A percentile compares a stretch with the other conserved stretches of the same genome.
phyloP scores from a whole-genome alignment of 208 protist species.

The Leishmania guyanensis region DNA sequence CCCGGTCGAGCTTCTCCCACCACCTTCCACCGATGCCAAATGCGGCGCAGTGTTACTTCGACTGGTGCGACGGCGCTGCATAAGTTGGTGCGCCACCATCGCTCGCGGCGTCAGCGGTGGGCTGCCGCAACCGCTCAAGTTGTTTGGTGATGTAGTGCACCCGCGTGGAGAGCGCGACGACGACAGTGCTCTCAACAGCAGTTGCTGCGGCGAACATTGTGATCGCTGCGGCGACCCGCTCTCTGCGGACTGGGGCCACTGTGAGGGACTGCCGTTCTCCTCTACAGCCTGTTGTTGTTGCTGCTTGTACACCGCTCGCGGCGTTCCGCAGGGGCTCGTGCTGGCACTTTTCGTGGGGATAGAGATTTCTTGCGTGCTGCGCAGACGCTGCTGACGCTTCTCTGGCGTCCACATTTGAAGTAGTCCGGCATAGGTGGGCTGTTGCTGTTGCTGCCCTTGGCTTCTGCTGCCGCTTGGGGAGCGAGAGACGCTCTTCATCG shows the following conservation, averaged over 20 bases:
- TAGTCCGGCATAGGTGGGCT: slow-evolving; percentile 21
- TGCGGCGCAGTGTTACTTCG: slow-evolving; percentile 34
- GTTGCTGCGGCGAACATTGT: not conserved
- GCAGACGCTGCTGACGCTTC: slow-evolving; percentile 31
- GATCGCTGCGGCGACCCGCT: not conserved
- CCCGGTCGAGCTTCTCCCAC: not conserved
- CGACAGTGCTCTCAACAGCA: not conserved
- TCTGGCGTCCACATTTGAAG: slow-evolving; percentile 21
- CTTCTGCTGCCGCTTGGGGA: slow-evolving; percentile 15
- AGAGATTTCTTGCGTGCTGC: slow-evolving; percentile 15
- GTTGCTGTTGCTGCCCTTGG: not conserved
- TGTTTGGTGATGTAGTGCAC: slow-evolving; percentile 11
- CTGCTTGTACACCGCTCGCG: not conserved
- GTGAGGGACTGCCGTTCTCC: not conserved
- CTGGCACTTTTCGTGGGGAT: not conserved
- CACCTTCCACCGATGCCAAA: slow-evolving; percentile 15
- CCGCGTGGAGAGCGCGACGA: slow-evolving; percentile 13
- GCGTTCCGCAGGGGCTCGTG: not conserved
- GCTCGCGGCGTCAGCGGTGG: slow-evolving; percentile 32
- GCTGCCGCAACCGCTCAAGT: slow-evolving; percentile 18
- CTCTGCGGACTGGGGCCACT: not conserved
- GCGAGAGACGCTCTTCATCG: slow-evolving; percentile 30
- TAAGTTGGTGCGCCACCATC: slow-evolving; percentile 35
- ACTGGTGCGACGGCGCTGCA: slow-evolving; percentile 32
- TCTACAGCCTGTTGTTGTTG: not conserved